Percentiles rank a stretch among this genome's conserved stretches.
These are phyloP conservation scores for Malassezia furfur DNA, from an alignment of 1,284 basidiomycete genomes.

Conservation along the genomic window DNA sequence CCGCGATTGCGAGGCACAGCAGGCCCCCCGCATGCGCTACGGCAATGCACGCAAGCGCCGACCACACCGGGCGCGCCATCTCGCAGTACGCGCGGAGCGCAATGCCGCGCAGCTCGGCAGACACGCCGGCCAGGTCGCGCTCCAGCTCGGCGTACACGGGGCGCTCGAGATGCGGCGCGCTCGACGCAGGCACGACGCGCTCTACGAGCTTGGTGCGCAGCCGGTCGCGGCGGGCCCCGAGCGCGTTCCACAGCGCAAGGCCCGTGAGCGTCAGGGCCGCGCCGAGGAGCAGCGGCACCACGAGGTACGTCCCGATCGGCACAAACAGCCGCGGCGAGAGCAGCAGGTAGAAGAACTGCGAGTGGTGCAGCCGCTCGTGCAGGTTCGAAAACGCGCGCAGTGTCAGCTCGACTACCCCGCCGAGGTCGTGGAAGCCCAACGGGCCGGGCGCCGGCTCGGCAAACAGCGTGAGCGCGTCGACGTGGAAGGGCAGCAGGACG, in stretches of 20 bases:
- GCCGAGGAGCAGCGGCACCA: slow-evolving; percentile 33
- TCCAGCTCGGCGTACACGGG: slow-evolving; percentile 7
- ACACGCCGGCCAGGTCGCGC: background rate
- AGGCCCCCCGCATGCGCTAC: background rate
- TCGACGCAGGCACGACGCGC: background rate
- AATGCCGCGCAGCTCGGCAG: background rate
- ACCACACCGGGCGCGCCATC: slow-evolving; percentile 4
- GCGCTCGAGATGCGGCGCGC: background rate
- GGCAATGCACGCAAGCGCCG: background rate
- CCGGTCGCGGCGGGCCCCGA: slow-evolving; percentile 6
- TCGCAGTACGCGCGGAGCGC: background rate
- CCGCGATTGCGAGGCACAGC: background rate
- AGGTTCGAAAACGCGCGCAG: slow-evolving; percentile 43
- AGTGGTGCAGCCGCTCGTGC: slow-evolving; percentile 45
- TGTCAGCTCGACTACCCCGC: slow-evolving; percentile 48
- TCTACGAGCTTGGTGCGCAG: background rate
- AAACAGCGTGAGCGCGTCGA: slow-evolving; percentile 86
- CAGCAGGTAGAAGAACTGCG: slow-evolving; percentile 46
- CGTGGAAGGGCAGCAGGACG: slow-evolving; percentile 61
- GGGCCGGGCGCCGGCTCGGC: slow-evolving; percentile 78
- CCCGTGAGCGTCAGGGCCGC: slow-evolving; percentile 34
- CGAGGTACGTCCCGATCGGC: slow-evolving; percentile 31
- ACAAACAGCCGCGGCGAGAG: slow-evolving; percentile 30
- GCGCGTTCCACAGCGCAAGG: slow-evolving; percentile 14
- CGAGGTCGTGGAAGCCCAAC: slow-evolving; percentile 86